A percentile compares a stretch with the other conserved stretches of the same genome.
phyloP scores from a whole-genome alignment of 78 protist genomes.

The Tieghemostelium lacteum region DNA sequence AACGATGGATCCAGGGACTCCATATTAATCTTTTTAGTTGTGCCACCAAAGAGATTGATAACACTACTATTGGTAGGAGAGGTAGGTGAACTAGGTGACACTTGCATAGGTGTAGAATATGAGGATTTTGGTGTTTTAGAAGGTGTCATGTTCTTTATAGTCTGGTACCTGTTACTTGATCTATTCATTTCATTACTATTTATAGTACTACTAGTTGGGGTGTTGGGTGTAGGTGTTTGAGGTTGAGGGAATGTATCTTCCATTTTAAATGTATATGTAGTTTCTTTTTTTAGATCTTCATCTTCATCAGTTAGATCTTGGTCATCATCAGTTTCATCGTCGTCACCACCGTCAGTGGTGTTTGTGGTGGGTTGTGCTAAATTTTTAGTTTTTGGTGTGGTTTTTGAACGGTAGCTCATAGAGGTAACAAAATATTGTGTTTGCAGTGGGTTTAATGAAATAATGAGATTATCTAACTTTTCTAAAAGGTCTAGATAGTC shows the following conservation, averaged over 20 bases:
- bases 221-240: background rate
- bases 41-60: background rate
- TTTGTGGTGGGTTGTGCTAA: slow-evolving; percentile 10
- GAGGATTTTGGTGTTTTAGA: background rate
- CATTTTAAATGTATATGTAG: background rate
- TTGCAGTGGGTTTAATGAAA: background rate
- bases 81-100: slow-evolving; percentile 2
- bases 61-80: background rate
- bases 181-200: background rate
- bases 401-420: slow-evolving; percentile 17
- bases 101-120: background rate
- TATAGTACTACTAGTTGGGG: background rate
- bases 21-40: background rate
- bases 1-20: slow-evolving; percentile 10
- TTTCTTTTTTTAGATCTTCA: background rate
- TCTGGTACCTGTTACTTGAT: background rate
- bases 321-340: slow-evolving; percentile 63
- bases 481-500: background rate
- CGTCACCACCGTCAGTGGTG: background rate
- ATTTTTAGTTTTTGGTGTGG: background rate
- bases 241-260: background rate
- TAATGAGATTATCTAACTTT: background rate
- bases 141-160: background rate
- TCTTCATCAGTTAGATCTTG: slow-evolving; percentile 1
- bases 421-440: slow-evolving; percentile 7